Conservation (phyloP, 345 rosid genomes). For the Melaleuca quinquenervia region DNA sequence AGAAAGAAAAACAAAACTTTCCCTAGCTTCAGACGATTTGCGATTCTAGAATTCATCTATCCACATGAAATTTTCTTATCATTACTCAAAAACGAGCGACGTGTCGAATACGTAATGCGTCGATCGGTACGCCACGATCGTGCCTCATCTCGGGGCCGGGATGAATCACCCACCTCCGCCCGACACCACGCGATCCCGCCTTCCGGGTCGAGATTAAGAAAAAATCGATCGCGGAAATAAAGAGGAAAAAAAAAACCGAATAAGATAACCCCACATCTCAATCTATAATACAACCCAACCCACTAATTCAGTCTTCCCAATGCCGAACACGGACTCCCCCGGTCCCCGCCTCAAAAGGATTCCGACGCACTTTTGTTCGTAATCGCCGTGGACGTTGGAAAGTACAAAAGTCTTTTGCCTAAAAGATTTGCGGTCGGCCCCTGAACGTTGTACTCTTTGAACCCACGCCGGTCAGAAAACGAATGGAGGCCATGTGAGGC, state of each 20-base stretch:
- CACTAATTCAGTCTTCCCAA: not conserved
- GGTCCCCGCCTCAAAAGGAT: not conserved
- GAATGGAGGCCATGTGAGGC: not conserved
- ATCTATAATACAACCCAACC: not conserved
- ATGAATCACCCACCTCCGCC: not conserved
- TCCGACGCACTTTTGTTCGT: too few species aligned
- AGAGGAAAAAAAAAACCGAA: too few species aligned
- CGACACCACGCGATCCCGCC: not conserved
- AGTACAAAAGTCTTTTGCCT: not conserved
- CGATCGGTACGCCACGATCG: too few species aligned
- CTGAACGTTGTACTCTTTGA: not conserved
- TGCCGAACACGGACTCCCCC: not conserved
- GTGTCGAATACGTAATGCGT: too few species aligned
- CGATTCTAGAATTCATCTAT: too few species aligned
- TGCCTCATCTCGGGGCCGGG: not conserved
- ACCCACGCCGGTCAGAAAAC: not conserved
- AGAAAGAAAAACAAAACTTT: not conserved
- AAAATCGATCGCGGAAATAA: not conserved
- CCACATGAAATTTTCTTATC: too few species aligned
- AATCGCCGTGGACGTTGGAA: too few species aligned
- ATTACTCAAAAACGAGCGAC: too few species aligned
- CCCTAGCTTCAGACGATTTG: too few species aligned
- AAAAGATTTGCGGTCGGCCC: not conserved
- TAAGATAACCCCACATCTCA: not conserved
- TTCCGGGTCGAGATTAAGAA: not conserved